Conservation (phyloP, 345 rosid genomes). For the Syzygium jambos region DNA sequence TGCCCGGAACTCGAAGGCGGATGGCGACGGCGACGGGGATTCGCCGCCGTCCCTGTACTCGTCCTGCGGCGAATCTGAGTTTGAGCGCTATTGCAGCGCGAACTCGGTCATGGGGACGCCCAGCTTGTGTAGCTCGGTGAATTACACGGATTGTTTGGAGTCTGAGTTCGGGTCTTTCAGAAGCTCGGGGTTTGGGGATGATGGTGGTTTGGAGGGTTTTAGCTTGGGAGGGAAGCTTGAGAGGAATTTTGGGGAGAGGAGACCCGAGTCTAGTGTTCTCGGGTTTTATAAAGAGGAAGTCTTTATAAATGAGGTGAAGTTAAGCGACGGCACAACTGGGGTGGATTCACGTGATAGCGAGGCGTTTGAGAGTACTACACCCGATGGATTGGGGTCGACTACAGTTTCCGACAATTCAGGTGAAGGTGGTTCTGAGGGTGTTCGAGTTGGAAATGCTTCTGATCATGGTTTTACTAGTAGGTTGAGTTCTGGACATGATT, state of each 20-base stretch:
- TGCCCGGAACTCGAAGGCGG: constrained; percentile 16
- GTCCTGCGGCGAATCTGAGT: constrained; percentile 80
- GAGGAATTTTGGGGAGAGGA: constrained; percentile 7
- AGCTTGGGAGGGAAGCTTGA: constrained; percentile 41
- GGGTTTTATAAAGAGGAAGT: not conserved
- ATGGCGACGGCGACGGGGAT: constrained; percentile 15
- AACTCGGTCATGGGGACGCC: constrained; percentile 81
- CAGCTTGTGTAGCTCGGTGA: constrained; percentile 47
- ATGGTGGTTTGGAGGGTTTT: constrained; percentile 44
- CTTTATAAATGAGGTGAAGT: not conserved
- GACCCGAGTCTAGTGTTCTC: constrained; percentile 7
- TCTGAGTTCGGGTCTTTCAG: constrained; percentile 55
- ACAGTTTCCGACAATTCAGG: not conserved
- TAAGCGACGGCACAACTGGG: not conserved
- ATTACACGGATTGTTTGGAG: constrained; percentile 48
- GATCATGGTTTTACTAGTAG: constrained; percentile 5
- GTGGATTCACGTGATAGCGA: not conserved
- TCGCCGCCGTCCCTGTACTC: constrained; percentile 66
- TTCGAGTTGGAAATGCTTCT: not conserved
- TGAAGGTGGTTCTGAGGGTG: not conserved
- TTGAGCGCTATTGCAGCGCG: constrained; percentile 76
- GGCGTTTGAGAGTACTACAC: not conserved
- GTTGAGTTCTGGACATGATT: constrained; percentile 13
- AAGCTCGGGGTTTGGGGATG: constrained; percentile 35
- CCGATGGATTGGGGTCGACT: not conserved